Base-by-base conservation (phyloP, 1,284 basidiomycete genomes). In the Trichosporon inkin region DNA sequence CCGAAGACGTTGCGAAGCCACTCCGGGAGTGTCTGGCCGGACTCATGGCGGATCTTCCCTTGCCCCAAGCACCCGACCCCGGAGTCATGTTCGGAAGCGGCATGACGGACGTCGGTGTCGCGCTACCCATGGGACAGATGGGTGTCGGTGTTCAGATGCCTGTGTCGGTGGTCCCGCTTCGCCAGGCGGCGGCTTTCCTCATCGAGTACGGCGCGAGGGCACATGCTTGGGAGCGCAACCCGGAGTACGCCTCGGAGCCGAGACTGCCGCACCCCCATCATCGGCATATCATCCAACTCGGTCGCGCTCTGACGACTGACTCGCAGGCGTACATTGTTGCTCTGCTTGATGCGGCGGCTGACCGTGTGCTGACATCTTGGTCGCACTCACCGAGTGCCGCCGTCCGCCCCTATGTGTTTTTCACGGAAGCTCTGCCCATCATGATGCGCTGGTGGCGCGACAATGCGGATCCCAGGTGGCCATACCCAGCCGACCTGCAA, bases 391-490 rank as follows among this genome's bases (percentile, higher is more conserved):
- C 59, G 5, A 38, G 36, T 10, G 57, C 44, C 0, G 59, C 61
- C 0, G 57, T 56, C 1, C 49, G 57, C 22, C 53, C 64, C 11
- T 71, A 65, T 62, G 38, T 65, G 10, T 67, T 73, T 37, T 55
- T 71, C 55, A 60, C 64, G 2, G 74, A 74, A 24, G 59, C 63
- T 14, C 51, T 77, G n/a, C 70, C 71, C 2, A 51, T 58, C 2
- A 47, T 72, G 16, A 56, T 77, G 4, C 60, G 60, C 22, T 75
- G 70, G 68, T 77, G 74, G 74, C 70, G 68, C 32, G 66, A 67
- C 14, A 64, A 68, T 16, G 55, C 66, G 10, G 63, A 65, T 28
- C 16, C 55, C 11, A 66, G 68, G 28, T 72, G 68, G 65, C 55
- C 65, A 3, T 73, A 65, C 60, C 72, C 74, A 3, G 71, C 58